Base-by-base conservation (phyloP, 179 eudicot species). In the Amaranthus tricolor region DNA sequence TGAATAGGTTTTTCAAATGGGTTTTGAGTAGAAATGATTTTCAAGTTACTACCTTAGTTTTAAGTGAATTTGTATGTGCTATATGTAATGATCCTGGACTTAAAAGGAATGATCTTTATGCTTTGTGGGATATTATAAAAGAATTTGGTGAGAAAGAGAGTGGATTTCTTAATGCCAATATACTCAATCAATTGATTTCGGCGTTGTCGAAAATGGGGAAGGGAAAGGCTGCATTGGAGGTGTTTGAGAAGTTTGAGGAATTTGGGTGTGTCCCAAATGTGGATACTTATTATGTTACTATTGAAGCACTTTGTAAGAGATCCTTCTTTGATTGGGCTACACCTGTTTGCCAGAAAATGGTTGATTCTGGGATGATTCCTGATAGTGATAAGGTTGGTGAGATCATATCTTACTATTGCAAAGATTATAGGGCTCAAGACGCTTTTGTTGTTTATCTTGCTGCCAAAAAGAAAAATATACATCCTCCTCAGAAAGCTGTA, bases 181-280 rank as follows among this genome's bases (percentile, higher is more conserved):
- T 84, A 45, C 89, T 95, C 31, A 95, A 95, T 83, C 79, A 77
- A 59, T 52, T 95, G 86, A 80, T 95, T n/a, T 76, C 86, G 14
- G 74, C 68, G 6, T 77, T 93, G 44, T 88, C 92, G 0, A 84
- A 74, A 71, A 67, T 91, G 72, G 90, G 92, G 12, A 89, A 91
- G 80, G 97, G 89, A 20, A 87, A 89, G 83, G 95, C 93, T 49
- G 98, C 87, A 14, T 80, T 79, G 73, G 95, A 95, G 75, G 91
- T 87, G 2, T 93, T 93, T 71, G 76, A 76, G 44, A 91, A 82
- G 89, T 90, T 93, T 80, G 98, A 80, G 69, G 90, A 88, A 6
- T 82, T 91, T 58, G 88, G 88, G 1, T 88, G 92, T 80, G 84
- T 79, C 5, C 85, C 83, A 0, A 82, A 91, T 78, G 83, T 80